phyloP scores from a whole-genome alignment of 2,329 filamentous ascomycete genomes.

The Alternaria sp. region DNA sequence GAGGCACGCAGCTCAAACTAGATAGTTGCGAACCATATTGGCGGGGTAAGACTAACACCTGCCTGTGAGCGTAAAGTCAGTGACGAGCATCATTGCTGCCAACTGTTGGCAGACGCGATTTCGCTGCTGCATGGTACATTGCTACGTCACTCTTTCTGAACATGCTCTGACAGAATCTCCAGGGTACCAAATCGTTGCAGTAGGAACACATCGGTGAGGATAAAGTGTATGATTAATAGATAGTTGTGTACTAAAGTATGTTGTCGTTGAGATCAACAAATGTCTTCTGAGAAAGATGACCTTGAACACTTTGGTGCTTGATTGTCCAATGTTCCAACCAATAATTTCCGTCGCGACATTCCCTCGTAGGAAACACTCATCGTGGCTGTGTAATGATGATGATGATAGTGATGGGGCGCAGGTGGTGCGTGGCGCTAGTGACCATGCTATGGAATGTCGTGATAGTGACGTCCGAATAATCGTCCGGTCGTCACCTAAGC shows the following conservation, averaged over 20 bases:
- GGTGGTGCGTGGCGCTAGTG: neutral
- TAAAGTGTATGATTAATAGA: neutral
- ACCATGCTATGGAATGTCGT: conserved; percentile 7
- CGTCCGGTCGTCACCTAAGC: conserved; percentile 4
- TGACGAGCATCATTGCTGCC: neutral
- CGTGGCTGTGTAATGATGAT: neutral
- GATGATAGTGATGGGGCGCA: conserved; percentile 1
- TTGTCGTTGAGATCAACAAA: neutral
- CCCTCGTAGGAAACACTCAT: neutral
- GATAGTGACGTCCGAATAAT: conserved; percentile 10
- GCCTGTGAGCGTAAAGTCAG: neutral
- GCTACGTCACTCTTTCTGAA: neutral
- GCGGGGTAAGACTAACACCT: neutral
- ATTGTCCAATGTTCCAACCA: neutral
- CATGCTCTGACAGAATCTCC: neutral
- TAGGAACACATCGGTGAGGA: neutral
- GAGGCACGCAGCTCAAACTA: neutral
- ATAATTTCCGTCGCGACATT: neutral
- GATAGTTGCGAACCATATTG: neutral
- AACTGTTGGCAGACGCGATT: neutral
- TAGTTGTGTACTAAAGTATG: neutral
- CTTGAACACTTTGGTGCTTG: neutral
- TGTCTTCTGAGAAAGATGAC: neutral
- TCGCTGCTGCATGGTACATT: neutral
- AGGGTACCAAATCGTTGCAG: neutral